Base-by-base conservation (phyloP, 2,329 filamentous ascomycete species). In the Bretziella fagacearum region DNA sequence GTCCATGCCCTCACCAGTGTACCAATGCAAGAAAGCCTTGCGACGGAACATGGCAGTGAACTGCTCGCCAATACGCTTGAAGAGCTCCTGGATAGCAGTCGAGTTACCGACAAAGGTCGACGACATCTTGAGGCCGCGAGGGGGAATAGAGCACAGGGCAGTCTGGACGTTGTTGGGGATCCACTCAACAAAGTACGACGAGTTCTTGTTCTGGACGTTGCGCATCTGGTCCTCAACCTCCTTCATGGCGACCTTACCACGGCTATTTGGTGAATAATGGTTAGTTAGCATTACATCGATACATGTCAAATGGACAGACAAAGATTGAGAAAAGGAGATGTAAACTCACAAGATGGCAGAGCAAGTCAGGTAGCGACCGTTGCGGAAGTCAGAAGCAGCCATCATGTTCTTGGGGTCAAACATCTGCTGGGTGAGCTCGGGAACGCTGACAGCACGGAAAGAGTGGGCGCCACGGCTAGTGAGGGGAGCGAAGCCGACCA, bases 391-490 rank as follows among this genome's bases (percentile, higher is more conserved):
- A 54, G 87, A 93, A 55, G 91, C 91, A 70, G 91, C 91, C 91
- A 98, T 98, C 89, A 98, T 98, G 81, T 98, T 98, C 86, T 96
- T 98, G 62, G 91, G 89, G 74, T 98, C 91, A 75, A 93, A 98
- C 86, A 98, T 96, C 70, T 98, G 91, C 75, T 98, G 91, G 61
- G 91, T 96, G 66, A 98, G 78, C 76, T 98, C 91, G 50, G 91
- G 89, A 53, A 98, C 91, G 62, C 81, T 87, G 67, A 96, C 83
- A 56, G 91, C 89, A 64, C 91, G 91, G 89, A 96, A 98, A 58
- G 84, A 85, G 76, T 93, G 69, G 56, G 89, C 82, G 59, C 70
- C 70, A 55, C 69, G 70, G 68, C 85, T 93, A 66, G 91, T 98
- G 62, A 98, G 78, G 64, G 91, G 91, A 68, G 91, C 89, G 66